Percentiles rank a stretch among this genome's conserved stretches.
These are phyloP conservation scores for Mycena citricolor DNA, from an alignment of 1,284 basidiomycete genomes.

Conservation along the genomic window DNA sequence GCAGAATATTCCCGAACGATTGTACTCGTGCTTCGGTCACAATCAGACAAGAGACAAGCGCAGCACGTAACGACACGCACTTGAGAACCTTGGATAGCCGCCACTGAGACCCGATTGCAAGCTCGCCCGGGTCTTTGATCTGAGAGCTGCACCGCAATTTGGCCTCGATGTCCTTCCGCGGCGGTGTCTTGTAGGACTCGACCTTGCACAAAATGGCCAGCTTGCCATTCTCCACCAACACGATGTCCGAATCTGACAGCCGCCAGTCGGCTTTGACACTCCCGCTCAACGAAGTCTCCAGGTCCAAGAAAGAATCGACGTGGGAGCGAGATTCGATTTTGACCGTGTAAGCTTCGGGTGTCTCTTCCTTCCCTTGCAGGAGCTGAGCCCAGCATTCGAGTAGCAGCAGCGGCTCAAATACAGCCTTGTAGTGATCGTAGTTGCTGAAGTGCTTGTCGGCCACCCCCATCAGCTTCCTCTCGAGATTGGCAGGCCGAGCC, in stretches of 20 bases:
- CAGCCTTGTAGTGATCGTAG: slow-evolving; percentile 68
- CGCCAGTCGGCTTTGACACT: slow-evolving; percentile 68
- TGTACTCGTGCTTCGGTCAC: slow-evolving; percentile 61
- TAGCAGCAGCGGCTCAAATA: slow-evolving; percentile 87
- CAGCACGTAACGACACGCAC: slow-evolving; percentile 38
- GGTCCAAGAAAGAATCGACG: slow-evolving; percentile 70
- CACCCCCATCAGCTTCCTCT: slow-evolving; percentile 43
- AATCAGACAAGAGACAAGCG: slow-evolving; percentile 10
- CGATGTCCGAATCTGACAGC: slow-evolving; percentile 78
- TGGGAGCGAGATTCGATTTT: slow-evolving; percentile 64
- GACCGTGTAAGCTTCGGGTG: slow-evolving; percentile 52
- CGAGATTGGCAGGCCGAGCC: slow-evolving; percentile 53
- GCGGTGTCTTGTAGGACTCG: slow-evolving; percentile 58
- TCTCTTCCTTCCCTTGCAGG: slow-evolving; percentile 70
- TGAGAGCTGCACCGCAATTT: slow-evolving; percentile 14
- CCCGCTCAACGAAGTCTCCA: slow-evolving; percentile 65
- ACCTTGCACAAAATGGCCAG: slow-evolving; percentile 76
- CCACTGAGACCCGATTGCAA: slow-evolving; percentile 71
- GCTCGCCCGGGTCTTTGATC: slow-evolving; percentile 56
- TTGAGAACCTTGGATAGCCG: slow-evolving; percentile 79
- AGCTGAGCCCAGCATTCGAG: slow-evolving; percentile 95
- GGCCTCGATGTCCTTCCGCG: slow-evolving; percentile 36
- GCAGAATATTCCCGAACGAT: slow-evolving; percentile 92
- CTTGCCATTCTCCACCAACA: slow-evolving; percentile 61
- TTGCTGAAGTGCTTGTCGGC: slow-evolving; percentile 64